A percentile compares a stretch with the other conserved stretches of the same genome.
Evolutionary conservation across 352 stramenopile species (phyloP).

Genomic region (Phytophthora palmivora): DNA sequence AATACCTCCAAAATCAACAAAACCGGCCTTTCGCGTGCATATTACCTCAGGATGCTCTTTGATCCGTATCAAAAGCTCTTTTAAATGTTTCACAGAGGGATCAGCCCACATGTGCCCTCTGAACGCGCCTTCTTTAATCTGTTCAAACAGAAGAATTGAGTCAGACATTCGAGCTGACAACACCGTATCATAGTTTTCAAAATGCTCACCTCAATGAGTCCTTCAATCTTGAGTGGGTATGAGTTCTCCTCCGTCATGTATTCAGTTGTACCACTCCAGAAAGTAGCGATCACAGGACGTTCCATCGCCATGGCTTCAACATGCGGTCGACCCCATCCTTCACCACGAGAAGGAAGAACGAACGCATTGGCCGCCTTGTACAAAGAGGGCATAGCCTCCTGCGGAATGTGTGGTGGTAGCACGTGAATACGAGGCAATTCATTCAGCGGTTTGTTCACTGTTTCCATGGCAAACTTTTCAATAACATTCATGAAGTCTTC

Average conservation of each 20-base stretch:
- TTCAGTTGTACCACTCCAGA: constrained; percentile 91
- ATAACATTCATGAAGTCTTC: constrained; percentile 64
- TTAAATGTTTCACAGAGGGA: constrained; percentile 77
- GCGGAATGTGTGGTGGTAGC: constrained; percentile 65
- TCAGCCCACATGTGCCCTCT: constrained; percentile 87
- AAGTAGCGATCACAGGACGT: constrained; percentile 90
- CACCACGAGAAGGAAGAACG: constrained; percentile 92
- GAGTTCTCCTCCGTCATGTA: constrained; percentile 92
- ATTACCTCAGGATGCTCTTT: constrained; percentile 63
- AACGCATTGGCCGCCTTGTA: constrained; percentile 87
- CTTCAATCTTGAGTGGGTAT: constrained; percentile 82
- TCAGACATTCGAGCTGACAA: neutral
- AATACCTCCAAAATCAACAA: too few relatives aligned
- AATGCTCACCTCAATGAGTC: constrained; percentile 69
- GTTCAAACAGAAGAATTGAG: constrained; percentile 3
- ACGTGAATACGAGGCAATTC: constrained; percentile 71
- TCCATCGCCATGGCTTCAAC: constrained; percentile 95
- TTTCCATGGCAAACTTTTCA: constrained; percentile 57
- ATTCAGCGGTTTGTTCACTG: constrained; percentile 48
- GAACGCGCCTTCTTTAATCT: constrained; percentile 86
- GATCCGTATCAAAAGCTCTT: constrained; percentile 68
- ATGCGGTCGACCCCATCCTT: constrained; percentile 94
- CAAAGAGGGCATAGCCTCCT: constrained; percentile 60
- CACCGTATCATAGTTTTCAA: neutral
- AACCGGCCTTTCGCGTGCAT: too few relatives aligned